These are phyloP conservation scores for Rhodosporidiobolus sp. DNA, from an alignment of 768 basidiomycete species.

Conservation along the genomic window DNA sequence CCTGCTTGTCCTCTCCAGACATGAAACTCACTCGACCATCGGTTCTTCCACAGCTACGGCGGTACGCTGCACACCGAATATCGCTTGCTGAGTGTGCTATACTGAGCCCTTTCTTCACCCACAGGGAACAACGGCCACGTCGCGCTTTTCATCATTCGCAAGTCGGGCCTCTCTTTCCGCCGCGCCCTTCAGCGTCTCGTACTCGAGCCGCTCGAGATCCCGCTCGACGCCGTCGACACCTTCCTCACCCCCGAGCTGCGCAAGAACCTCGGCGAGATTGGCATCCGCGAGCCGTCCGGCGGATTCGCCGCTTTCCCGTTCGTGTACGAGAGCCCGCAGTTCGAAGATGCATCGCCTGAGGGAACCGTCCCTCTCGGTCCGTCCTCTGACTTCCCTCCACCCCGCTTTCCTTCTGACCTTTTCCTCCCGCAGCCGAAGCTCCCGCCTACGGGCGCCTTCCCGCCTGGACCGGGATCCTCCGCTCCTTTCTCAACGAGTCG, in stretches of 20 bases:
- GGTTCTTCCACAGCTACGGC: not conserved
- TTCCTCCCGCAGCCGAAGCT: not conserved
- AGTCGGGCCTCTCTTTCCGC: slow-evolving; percentile 3
- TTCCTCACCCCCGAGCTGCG: slow-evolving; percentile 15
- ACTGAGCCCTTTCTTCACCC: too few relatives aligned
- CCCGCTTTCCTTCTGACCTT: too few relatives aligned
- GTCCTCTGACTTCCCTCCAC: too few relatives aligned
- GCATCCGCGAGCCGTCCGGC: not conserved
- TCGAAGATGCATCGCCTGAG: not conserved
- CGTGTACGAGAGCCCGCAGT: slow-evolving; percentile 3
- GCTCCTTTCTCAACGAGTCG: slow-evolving; percentile 6
- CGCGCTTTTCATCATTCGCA: slow-evolving; percentile 12
- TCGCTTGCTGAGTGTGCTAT: too few relatives aligned
- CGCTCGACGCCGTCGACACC: slow-evolving; percentile 14
- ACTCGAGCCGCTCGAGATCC: slow-evolving; percentile 17
- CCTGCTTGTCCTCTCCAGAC: not conserved
- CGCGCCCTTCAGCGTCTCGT: not conserved
- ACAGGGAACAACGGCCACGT: slow-evolving; percentile 10
- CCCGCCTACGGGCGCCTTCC: not conserved
- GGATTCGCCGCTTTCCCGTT: not conserved
- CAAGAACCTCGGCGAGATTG: not conserved
- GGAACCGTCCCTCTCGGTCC: not conserved
- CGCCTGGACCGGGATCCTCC: slow-evolving; percentile 9
- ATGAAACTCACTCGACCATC: not conserved
- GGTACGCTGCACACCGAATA: too few relatives aligned